phyloP scores from a whole-genome alignment of 768 basidiomycete species.

The Termitomyces sp. region DNA sequence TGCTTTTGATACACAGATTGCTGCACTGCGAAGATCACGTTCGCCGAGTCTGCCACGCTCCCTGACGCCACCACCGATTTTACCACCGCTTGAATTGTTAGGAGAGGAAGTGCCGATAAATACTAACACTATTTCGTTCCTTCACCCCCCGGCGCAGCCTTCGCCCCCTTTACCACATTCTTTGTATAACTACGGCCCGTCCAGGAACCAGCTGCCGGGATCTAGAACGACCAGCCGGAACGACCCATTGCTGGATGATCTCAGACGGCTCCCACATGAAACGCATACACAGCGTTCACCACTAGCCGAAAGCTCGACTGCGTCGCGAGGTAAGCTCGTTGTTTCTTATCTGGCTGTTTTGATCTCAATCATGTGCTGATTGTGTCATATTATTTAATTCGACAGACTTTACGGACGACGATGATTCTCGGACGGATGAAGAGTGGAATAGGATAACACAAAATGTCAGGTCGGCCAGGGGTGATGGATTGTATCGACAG shows the following conservation, averaged over 20 bases:
- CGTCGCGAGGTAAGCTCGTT: constrained; percentile 6
- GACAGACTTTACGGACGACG: neutral
- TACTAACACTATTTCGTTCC: constrained; percentile 16
- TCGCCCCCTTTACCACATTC: constrained; percentile 19
- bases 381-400: neutral
- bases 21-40: constrained; percentile 40
- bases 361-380: neutral
- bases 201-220: constrained; percentile 5
- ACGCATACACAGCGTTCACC: neutral
- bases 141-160: constrained; percentile 21
- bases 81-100: constrained; percentile 32
- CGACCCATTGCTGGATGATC: constrained; percentile 2
- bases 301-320: neutral
- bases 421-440: constrained; percentile 1
- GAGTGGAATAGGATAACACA: constrained; percentile 1
- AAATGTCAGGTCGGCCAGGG: neutral
- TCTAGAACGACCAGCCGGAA: constrained; percentile 6
- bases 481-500: neutral
- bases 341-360: too few relatives aligned
- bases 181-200: constrained; percentile 8
- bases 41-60: constrained; percentile 20
- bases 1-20: constrained; percentile 52
- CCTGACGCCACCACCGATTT: constrained; percentile 27
- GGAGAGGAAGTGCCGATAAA: constrained; percentile 15
- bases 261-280: constrained; percentile 9